Conservation (phyloP, 1,284 basidiomycete genomes). For the Sanghuangporus baumii region DNA sequence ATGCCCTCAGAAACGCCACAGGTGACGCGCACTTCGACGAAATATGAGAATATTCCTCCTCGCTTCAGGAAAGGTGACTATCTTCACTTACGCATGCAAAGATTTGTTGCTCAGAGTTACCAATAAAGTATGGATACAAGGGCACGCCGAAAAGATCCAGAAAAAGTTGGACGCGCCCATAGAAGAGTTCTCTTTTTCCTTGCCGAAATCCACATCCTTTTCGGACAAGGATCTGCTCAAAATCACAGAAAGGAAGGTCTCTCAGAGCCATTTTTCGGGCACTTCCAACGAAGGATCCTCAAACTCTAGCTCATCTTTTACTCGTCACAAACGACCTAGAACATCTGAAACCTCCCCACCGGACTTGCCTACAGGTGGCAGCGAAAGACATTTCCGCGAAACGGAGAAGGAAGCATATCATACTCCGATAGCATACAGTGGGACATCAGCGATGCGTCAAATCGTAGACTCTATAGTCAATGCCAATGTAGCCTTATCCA, state of each 20-base stretch:
- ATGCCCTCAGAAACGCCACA: conserved; percentile 11
- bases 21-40: conserved; percentile 11
- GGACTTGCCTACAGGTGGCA: neutral
- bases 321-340: neutral
- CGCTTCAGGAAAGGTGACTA: conserved; percentile 11
- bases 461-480: conserved; percentile 12
- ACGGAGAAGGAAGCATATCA: neutral
- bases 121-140: conserved; percentile 9
- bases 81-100: neutral
- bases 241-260: neutral
- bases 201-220: neutral
- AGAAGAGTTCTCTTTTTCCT: conserved; percentile 2
- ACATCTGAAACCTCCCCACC: neutral
- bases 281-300: neutral
- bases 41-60: conserved; percentile 15
- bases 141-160: conserved; percentile 6
- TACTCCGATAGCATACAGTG: conserved; percentile 5
- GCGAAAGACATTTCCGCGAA: neutral
- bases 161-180: conserved; percentile 8
- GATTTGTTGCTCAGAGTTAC: neutral
- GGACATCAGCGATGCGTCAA: conserved; percentile 5
- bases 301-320: neutral
- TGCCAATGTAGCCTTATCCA: conserved; percentile 7
- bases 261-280: neutral
- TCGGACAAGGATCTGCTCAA: neutral